Evolutionary conservation across 371 early-diverging fungal genomes (phyloP).

Genomic region (Mucor saturninus): DNA sequence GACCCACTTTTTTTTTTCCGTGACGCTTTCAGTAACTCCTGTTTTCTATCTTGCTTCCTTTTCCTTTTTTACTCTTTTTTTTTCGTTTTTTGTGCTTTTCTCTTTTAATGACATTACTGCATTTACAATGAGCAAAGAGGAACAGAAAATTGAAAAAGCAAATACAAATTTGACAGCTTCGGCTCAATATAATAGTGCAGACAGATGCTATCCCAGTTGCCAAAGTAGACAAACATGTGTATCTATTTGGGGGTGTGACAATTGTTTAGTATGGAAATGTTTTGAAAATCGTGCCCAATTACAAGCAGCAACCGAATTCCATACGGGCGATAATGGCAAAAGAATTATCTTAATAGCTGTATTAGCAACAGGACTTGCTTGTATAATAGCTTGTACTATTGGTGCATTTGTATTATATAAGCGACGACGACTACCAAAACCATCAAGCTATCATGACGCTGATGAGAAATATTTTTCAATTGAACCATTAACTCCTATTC

Average conservation of each 20-base stretch:
- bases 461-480: constrained; percentile 3
- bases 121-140: not conserved
- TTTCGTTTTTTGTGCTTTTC: not conserved
- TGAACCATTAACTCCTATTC: not conserved
- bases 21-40: not conserved
- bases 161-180: too few species aligned
- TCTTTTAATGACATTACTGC: not conserved
- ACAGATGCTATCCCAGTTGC: too few species aligned
- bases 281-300: constrained; percentile 3
- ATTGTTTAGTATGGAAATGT: not conserved
- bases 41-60: not conserved
- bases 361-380: constrained; percentile 37
- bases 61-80: not conserved
- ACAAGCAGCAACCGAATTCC: constrained; percentile 4
- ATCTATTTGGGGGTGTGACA: too few species aligned
- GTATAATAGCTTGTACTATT: constrained; percentile 28
- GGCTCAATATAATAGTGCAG: too few species aligned
- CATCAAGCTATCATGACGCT: not conserved
- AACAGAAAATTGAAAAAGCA: not conserved
- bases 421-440: constrained; percentile 22
- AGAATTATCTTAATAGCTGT: constrained; percentile 39
- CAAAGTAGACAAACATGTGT: too few species aligned
- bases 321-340: not conserved
- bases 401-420: constrained; percentile 37
- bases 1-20: not conserved